Evolutionary conservation across 345 rosid species (phyloP).

Genomic region (Eucalyptus polybractea): DNA sequence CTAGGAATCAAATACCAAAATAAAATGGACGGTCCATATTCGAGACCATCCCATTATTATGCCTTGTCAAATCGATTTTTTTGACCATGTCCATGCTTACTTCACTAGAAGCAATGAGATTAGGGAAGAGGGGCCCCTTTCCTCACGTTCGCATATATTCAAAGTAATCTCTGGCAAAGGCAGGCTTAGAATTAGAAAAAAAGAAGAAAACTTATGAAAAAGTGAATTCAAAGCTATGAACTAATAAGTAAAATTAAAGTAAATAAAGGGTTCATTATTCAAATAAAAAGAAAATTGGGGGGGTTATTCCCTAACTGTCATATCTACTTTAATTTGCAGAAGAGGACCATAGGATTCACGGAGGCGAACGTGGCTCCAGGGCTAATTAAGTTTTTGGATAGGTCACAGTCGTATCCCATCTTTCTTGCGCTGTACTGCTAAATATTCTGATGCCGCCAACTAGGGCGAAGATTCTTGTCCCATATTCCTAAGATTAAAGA

Average conservation of each 20-base stretch:
- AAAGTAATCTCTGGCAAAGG: background rate
- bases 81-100: background rate
- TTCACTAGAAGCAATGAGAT: background rate
- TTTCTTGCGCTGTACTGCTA: background rate
- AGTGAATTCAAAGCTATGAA: background rate
- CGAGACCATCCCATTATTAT: background rate
- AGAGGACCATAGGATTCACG: background rate
- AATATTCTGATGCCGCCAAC: background rate
- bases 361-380: background rate
- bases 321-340: background rate
- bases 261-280: background rate
- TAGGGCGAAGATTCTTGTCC: background rate
- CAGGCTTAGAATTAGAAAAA: background rate
- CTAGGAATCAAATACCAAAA: background rate
- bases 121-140: background rate
- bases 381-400: background rate
- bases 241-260: background rate
- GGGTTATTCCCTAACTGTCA: background rate
- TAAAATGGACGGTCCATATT: background rate
- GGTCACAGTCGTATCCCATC: background rate
- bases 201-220: background rate
- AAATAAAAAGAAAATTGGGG: background rate
- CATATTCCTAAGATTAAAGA: background rate
- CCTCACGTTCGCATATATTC: background rate
- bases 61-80: background rate